phyloP scores from a whole-genome alignment of 2,329 filamentous ascomycete genomes.

The Biscogniauxia marginata region DNA sequence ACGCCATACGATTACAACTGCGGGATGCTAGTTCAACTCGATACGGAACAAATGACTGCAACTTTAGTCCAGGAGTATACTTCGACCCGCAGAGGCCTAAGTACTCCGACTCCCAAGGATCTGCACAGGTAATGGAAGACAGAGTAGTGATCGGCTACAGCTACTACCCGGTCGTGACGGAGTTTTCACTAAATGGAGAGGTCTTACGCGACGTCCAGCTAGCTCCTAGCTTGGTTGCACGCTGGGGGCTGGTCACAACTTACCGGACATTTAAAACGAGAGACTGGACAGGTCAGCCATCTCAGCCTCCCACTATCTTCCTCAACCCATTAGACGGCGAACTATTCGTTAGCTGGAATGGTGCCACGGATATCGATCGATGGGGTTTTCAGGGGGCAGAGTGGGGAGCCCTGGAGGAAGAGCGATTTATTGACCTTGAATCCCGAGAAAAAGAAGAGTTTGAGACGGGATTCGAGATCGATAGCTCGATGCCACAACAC shows the following conservation, averaged over 20 bases:
- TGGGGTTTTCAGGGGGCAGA: slow-evolving; percentile 21
- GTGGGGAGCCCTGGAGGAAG: slow-evolving; percentile 11
- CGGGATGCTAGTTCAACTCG: slow-evolving; percentile 43
- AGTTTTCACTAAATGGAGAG: slow-evolving; percentile 45
- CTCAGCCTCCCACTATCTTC: slow-evolving; percentile 12
- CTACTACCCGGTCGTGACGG: slow-evolving; percentile 45
- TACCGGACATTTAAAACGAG: slow-evolving; percentile 54
- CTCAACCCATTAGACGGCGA: slow-evolving; percentile 10
- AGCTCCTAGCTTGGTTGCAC: slow-evolving; percentile 40
- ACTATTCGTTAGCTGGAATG: slow-evolving; percentile 45
- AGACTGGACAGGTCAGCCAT: slow-evolving; percentile 42
- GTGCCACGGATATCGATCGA: slow-evolving; percentile 39
- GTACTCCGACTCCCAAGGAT: slow-evolving; percentile 43
- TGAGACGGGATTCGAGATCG: slow-evolving; percentile 12
- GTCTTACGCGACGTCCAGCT: slow-evolving; percentile 48
- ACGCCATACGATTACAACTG: slow-evolving; percentile 34
- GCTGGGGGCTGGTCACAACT: slow-evolving; percentile 39
- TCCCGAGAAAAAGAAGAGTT: slow-evolving; percentile 7
- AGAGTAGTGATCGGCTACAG: slow-evolving; percentile 59
- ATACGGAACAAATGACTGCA: slow-evolving; percentile 43
- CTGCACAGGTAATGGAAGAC: slow-evolving; percentile 47
- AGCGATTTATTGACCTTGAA: neutral
- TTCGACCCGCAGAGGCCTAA: slow-evolving; percentile 27
- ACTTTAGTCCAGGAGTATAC: slow-evolving; percentile 44
- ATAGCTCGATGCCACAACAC: slow-evolving; percentile 14